Evolutionary conservation across 2,329 filamentous ascomycete genomes (phyloP).

Genomic region (Sporothrix variecibatus): DNA sequence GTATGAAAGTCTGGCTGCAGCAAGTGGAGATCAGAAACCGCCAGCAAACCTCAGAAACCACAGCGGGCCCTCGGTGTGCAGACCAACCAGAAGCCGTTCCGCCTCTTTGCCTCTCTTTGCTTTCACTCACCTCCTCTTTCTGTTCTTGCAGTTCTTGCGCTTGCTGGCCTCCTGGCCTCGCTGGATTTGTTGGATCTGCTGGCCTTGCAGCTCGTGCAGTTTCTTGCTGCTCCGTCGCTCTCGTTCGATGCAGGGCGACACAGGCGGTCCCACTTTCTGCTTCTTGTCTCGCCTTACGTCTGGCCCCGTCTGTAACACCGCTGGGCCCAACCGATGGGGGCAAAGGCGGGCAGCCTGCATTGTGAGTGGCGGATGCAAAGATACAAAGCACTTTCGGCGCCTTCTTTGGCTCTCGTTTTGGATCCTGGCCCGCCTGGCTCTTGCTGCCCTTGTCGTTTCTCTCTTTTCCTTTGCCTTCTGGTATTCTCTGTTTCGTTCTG

Average conservation of each 20-base stretch:
- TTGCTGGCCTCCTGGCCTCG: not conserved
- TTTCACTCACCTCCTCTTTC: slow-evolving; percentile 5
- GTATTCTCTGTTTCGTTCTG: not conserved
- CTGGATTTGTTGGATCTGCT: not conserved
- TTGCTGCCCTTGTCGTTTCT: not conserved
- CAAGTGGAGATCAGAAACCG: not conserved
- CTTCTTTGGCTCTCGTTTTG: not conserved
- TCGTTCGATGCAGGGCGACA: slow-evolving; percentile 3
- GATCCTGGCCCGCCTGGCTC: not conserved
- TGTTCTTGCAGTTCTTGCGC: not conserved
- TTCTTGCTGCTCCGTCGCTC: not conserved
- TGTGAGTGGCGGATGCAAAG: slow-evolving; percentile 21
- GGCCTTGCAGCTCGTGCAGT: not conserved
- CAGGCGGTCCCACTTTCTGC: not conserved
- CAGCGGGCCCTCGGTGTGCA: slow-evolving; percentile 26
- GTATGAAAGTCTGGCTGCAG: not conserved
- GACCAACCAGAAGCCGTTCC: slow-evolving; percentile 29
- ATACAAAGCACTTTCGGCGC: not conserved
- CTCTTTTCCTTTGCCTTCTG: not conserved
- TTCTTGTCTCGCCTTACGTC: not conserved
- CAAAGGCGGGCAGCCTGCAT: not conserved
- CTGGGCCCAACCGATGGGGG: slow-evolving; percentile 6
- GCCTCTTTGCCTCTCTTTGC: slow-evolving; percentile 24
- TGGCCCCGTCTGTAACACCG: not conserved
- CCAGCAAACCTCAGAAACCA: not conserved